A percentile compares a stretch with the other conserved stretches of the same genome.
Evolutionary conservation across 2,329 filamentous ascomycete genomes (phyloP).

Genomic region (Lojkania enalia): DNA sequence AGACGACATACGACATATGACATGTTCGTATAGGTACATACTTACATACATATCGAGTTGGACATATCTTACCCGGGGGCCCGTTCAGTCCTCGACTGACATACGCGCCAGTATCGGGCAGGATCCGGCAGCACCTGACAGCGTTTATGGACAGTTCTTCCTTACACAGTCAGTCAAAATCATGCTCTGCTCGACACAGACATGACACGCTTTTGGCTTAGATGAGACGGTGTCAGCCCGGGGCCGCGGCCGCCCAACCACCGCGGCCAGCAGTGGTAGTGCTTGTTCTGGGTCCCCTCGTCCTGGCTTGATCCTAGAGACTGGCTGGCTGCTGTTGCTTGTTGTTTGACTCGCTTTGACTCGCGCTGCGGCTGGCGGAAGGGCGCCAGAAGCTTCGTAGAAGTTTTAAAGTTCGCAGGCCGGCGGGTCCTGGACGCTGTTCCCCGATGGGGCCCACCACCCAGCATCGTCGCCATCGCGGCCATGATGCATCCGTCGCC

Average conservation of each 20-base stretch:
- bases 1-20: no score
- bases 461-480: not conserved
- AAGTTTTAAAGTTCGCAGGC: constrained; percentile 12
- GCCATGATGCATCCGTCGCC: constrained; percentile 23
- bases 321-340: constrained; percentile 11
- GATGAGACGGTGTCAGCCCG: constrained; percentile 36
- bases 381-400: constrained; percentile 35
- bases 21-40: no score
- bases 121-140: no score
- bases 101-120: no score
- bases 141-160: no score
- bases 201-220: constrained; percentile 21
- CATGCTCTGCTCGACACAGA: not conserved
- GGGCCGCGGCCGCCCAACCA: not conserved
- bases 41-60: no score
- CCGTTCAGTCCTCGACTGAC: no score
- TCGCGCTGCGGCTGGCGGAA: constrained; percentile 15
- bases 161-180: no score
- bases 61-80: no score
- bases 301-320: no score
- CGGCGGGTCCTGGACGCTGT: not conserved
- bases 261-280: constrained; percentile 3
- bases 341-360: constrained; percentile 13
- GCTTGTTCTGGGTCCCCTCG: constrained; percentile 1
- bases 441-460: not conserved